phyloP scores from a whole-genome alignment of 495 filamentous ascomycete species.

The Lasiosphaeris hirsuta region DNA sequence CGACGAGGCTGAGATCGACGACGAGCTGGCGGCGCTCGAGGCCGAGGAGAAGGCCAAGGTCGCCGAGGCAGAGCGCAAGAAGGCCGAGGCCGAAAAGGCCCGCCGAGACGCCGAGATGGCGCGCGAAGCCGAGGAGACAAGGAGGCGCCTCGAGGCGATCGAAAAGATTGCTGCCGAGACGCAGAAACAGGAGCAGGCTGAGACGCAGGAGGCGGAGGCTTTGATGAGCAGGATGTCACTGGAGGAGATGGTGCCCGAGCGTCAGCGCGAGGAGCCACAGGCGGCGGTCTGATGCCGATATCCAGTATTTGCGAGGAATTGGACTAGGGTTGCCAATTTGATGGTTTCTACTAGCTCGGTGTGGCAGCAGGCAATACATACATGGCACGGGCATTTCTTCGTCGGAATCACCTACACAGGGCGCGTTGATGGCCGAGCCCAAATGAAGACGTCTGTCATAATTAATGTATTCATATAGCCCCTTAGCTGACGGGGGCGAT shows the following conservation, averaged over 20 bases:
- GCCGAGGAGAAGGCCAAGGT: constrained; percentile 56
- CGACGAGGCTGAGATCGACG: constrained; percentile 84
- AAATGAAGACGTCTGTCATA: no score
- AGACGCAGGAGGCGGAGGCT: constrained; percentile 23
- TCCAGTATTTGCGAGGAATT: no score
- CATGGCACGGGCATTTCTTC: no score
- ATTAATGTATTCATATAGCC: no score
- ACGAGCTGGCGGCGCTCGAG: constrained; percentile 79
- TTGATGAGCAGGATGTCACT: constrained; percentile 37
- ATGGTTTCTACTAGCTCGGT: background rate
- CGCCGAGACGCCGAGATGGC: background rate
- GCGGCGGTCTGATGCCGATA: constrained; percentile 7
- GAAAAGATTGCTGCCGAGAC: constrained; percentile 29
- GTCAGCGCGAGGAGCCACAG: constrained; percentile 18
- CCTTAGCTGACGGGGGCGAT: no score
- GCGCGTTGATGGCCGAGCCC: no score
- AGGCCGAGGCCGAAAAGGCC: constrained; percentile 36
- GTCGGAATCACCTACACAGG: no score
- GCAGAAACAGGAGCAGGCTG: constrained; percentile 20
- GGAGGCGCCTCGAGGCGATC: constrained; percentile 37
- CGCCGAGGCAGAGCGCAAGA: constrained; percentile 43
- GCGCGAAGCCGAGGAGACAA: constrained; percentile 31
- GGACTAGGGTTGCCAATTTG: background rate
- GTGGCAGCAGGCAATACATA: background rate
- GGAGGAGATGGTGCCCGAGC: constrained; percentile 32